These are phyloP conservation scores for Calonectria pteridis DNA, from an alignment of 2,329 filamentous ascomycete genomes.

Conservation along the genomic window DNA sequence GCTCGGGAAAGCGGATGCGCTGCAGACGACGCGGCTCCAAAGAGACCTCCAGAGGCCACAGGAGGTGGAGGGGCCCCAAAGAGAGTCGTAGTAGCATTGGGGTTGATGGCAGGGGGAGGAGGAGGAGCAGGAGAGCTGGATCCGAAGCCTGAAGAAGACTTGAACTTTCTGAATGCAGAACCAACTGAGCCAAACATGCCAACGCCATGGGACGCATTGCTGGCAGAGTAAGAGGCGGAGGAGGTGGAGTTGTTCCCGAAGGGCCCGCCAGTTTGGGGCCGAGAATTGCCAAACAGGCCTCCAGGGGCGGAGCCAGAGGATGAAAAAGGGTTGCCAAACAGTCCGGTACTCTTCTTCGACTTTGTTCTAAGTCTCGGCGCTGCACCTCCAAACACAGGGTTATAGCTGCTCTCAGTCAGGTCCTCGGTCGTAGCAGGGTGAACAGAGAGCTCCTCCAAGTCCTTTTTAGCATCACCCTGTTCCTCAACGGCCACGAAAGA, in stretches of 20 bases:
- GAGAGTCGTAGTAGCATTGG: neutral
- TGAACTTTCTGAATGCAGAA: neutral
- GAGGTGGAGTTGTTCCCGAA: neutral
- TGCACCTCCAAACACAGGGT: no score
- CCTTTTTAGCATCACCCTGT: slow-evolving; percentile 34
- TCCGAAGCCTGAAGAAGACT: neutral
- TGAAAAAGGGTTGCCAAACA: neutral
- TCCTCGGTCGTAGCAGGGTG: no score
- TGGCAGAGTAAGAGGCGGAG: neutral
- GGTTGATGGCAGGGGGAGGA: neutral
- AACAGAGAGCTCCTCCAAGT: neutral
- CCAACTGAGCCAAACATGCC: neutral
- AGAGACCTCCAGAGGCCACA: neutral
- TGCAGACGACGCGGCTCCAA: neutral
- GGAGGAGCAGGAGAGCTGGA: neutral
- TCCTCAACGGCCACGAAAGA: slow-evolving; percentile 78
- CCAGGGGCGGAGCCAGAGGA: neutral
- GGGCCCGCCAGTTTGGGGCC: neutral
- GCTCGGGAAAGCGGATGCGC: neutral
- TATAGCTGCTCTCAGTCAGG: neutral
- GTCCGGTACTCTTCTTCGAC: neutral
- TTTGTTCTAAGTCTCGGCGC: neutral
- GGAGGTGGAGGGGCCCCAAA: neutral
- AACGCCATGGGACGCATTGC: neutral
- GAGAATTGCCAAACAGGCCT: neutral